These are phyloP conservation scores for Rhododendron williamsianum DNA, from an alignment of 148 eudicot genomes.

Conservation along the genomic window DNA sequence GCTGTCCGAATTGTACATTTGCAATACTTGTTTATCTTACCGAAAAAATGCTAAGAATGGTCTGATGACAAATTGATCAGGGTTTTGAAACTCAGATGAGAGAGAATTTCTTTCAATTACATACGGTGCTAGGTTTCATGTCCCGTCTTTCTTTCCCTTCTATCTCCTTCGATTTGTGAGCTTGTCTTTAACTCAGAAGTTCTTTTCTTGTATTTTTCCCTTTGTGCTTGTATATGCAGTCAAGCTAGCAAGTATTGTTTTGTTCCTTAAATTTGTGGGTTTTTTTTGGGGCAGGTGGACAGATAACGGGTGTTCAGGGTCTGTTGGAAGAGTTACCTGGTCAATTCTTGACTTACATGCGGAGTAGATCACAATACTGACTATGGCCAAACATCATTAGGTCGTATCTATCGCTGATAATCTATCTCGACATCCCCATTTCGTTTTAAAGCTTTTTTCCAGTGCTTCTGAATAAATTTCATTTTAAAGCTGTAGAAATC, in stretches of 20 bases:
- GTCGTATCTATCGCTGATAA: no score
- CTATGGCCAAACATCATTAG: no score
- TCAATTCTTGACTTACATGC: slow-evolving; percentile 5
- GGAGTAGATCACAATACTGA: background rate
- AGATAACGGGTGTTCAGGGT: background rate
- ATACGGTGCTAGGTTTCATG: background rate
- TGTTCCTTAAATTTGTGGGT: background rate
- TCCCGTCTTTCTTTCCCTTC: background rate
- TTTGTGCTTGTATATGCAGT: no score
- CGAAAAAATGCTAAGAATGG: background rate
- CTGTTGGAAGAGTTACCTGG: slow-evolving; percentile 5
- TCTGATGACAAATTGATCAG: background rate
- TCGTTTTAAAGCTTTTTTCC: no score
- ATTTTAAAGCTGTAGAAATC: no score
- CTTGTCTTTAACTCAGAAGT: background rate
- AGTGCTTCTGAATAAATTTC: no score
- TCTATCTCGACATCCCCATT: no score
- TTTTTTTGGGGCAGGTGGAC: background rate
- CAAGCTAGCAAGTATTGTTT: background rate
- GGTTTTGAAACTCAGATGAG: background rate
- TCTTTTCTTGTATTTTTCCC: no score
- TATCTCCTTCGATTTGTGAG: background rate
- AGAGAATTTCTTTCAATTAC: background rate
- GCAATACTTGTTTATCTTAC: background rate
- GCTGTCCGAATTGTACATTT: background rate